A percentile compares a stretch with the other conserved stretches of the same genome.
These are phyloP conservation scores for Geotrichum reessii DNA, from an alignment of 1,139 yeast species.

Conservation along the genomic window DNA sequence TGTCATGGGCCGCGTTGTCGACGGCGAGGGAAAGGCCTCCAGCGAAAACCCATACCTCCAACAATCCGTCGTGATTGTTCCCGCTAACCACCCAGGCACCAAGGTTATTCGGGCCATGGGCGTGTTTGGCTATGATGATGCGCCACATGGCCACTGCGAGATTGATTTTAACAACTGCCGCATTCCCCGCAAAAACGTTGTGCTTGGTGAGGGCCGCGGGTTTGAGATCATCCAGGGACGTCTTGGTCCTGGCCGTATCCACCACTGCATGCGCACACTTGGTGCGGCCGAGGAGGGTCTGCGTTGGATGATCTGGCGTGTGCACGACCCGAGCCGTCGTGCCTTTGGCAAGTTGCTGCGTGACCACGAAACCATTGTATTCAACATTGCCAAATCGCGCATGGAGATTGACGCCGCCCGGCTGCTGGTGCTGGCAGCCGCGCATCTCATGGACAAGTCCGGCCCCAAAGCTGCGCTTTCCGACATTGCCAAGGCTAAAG, in stretches of 20 bases:
- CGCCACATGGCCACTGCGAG: constrained; percentile 72
- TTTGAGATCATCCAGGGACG: constrained; percentile 66
- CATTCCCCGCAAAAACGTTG: constrained; percentile 45
- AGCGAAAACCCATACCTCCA: constrained; percentile 42
- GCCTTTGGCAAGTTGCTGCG: constrained; percentile 56
- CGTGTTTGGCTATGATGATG: constrained; percentile 64
- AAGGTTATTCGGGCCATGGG: constrained; percentile 49
- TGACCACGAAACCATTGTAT: constrained; percentile 50
- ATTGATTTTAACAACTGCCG: constrained; percentile 50
- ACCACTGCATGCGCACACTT: constrained; percentile 66
- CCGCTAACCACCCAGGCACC: constrained; percentile 53
- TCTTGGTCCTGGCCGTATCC: constrained; percentile 68
- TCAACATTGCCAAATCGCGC: constrained; percentile 51
- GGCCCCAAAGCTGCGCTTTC: constrained; percentile 53
- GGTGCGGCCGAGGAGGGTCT: constrained; percentile 64
- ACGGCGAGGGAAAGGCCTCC: constrained; percentile 30
- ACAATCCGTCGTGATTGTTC: constrained; percentile 58
- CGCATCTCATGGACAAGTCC: constrained; percentile 54
- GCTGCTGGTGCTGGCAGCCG: constrained; percentile 58
- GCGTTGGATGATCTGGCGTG: constrained; percentile 49
- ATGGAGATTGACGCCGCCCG: constrained; percentile 56
- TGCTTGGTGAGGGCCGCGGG: constrained; percentile 50
- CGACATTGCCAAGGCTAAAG: constrained; percentile 66
- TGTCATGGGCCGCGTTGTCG: constrained; percentile 59
- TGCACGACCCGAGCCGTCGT: constrained; percentile 43